Conservation (phyloP, 192 early-diverging fungal species). For the Gamsiella multidivaricata region DNA sequence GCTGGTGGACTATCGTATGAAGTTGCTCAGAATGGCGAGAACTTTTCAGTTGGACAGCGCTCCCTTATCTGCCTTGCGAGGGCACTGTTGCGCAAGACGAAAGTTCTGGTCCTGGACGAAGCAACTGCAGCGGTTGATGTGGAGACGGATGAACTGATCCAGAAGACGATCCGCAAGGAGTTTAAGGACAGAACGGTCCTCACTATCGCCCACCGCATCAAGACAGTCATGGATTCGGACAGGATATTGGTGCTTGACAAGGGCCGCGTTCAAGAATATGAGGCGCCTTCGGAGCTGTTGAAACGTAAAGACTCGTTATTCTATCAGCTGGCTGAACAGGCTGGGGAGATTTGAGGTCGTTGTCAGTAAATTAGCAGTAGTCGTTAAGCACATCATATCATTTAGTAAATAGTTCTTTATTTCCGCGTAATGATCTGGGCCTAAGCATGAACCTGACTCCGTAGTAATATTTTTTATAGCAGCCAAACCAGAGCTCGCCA, state of each 20-base stretch:
- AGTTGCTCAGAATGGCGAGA: slow-evolving; percentile 69
- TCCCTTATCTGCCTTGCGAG: slow-evolving; percentile 71
- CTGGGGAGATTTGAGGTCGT: slow-evolving; percentile 13
- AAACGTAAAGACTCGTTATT: slow-evolving; percentile 9
- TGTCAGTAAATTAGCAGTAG: too few relatives aligned
- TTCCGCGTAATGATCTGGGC: too few relatives aligned
- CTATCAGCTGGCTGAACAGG: slow-evolving; percentile 15
- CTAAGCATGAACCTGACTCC: too few relatives aligned
- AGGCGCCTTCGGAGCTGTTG: slow-evolving; percentile 8
- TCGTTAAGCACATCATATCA: too few relatives aligned
- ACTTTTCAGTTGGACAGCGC: slow-evolving; percentile 80
- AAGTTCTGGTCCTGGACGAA: slow-evolving; percentile 57
- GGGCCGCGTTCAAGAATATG: slow-evolving; percentile 30
- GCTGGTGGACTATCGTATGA: slow-evolving; percentile 29
- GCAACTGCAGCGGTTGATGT: slow-evolving; percentile 76
- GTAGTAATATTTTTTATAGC: too few relatives aligned
- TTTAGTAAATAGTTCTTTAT: too few relatives aligned
- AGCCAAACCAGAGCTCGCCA: too few relatives aligned
- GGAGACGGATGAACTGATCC: slow-evolving; percentile 85
- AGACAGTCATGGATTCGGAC: slow-evolving; percentile 87
- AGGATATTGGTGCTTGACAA: slow-evolving; percentile 76
- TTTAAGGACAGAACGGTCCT: slow-evolving; percentile 83
- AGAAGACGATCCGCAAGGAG: slow-evolving; percentile 80
- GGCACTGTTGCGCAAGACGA: slow-evolving; percentile 70
- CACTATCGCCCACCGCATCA: slow-evolving; percentile 89